Percentiles rank a stretch among this genome's conserved stretches.
These are phyloP conservation scores for Aurantiochytrium sp. DNA, from an alignment of 108 stramenopile species.

Conservation along the genomic window DNA sequence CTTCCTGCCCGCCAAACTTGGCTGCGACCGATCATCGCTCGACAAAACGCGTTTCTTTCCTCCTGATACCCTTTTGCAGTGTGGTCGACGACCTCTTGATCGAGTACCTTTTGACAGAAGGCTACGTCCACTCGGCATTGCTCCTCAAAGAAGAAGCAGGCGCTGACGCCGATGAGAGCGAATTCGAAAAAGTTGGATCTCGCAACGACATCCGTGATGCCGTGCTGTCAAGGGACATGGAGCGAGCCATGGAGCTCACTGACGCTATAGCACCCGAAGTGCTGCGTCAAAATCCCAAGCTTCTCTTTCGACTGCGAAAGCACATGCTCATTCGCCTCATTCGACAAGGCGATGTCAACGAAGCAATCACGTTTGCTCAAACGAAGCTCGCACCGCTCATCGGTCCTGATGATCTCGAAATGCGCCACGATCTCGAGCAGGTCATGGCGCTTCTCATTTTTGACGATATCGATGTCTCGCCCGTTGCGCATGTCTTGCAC, in stretches of 20 bases:
- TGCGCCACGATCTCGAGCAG: not conserved
- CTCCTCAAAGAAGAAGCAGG: not conserved
- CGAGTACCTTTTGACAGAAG: not conserved
- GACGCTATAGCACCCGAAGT: not conserved
- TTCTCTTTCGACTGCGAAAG: not conserved
- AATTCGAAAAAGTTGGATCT: not conserved
- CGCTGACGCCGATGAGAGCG: not conserved
- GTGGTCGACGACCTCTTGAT: not conserved
- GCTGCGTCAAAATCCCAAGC: not conserved
- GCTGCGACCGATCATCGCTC: not conserved
- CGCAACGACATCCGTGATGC: not conserved
- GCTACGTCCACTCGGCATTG: not conserved
- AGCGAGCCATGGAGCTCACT: not conserved
- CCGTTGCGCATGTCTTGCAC: not conserved
- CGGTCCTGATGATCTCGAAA: not conserved
- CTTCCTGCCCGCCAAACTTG: not conserved
- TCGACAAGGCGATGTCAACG: not conserved
- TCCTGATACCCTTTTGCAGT: not conserved
- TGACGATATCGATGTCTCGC: not conserved
- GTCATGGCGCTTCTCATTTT: not conserved
- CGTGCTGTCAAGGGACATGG: not conserved
- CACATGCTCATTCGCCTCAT: not conserved
- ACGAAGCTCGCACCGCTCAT: not conserved
- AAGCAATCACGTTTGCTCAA: not conserved
- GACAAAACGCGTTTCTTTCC: not conserved